Conservation (phyloP, 768 basidiomycete species). For the Tephrocybe sp. region DNA sequence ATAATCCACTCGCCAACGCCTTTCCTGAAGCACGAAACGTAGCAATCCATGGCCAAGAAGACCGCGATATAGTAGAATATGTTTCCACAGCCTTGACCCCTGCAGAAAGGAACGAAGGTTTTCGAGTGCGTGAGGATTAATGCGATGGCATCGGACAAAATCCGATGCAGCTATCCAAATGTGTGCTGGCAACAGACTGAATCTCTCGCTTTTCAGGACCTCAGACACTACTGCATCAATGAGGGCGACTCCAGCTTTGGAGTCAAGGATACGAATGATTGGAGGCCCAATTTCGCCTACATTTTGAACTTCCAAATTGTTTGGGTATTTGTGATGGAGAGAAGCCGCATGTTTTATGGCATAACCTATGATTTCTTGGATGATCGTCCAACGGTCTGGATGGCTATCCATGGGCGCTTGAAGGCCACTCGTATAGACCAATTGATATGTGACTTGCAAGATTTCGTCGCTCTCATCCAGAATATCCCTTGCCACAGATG, state of each 20-base stretch:
- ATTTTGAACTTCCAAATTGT: slow-evolving; percentile 19
- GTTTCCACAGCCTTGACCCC: slow-evolving; percentile 26
- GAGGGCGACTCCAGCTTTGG: slow-evolving; percentile 15
- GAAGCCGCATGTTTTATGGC: slow-evolving; percentile 15
- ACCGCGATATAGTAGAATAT: slow-evolving; percentile 44
- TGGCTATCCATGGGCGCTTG: slow-evolving; percentile 37
- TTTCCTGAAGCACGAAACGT: slow-evolving; percentile 32
- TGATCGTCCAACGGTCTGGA: slow-evolving; percentile 42
- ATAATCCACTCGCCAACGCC: slow-evolving; percentile 53
- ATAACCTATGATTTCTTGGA: slow-evolving; percentile 38
- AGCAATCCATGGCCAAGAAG: slow-evolving; percentile 43
- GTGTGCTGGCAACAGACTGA: slow-evolving; percentile 17
- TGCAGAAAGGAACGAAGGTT: slow-evolving; percentile 17
- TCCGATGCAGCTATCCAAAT: slow-evolving; percentile 16
- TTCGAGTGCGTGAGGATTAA: slow-evolving; percentile 1
- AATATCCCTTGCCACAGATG: slow-evolving; percentile 32
- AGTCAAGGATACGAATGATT: slow-evolving; percentile 19
- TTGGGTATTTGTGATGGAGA: slow-evolving; percentile 16
- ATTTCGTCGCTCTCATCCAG: slow-evolving; percentile 51
- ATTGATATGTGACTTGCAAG: slow-evolving; percentile 45
- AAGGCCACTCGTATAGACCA: slow-evolving; percentile 45
- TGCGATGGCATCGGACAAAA: slow-evolving; percentile 22
- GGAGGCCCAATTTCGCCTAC: background rate
- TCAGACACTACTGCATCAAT: slow-evolving; percentile 15
- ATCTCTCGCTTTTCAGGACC: slow-evolving; percentile 19